Conservation (phyloP, 495 filamentous ascomycete genomes). For the Penicillium cataractarum region DNA sequence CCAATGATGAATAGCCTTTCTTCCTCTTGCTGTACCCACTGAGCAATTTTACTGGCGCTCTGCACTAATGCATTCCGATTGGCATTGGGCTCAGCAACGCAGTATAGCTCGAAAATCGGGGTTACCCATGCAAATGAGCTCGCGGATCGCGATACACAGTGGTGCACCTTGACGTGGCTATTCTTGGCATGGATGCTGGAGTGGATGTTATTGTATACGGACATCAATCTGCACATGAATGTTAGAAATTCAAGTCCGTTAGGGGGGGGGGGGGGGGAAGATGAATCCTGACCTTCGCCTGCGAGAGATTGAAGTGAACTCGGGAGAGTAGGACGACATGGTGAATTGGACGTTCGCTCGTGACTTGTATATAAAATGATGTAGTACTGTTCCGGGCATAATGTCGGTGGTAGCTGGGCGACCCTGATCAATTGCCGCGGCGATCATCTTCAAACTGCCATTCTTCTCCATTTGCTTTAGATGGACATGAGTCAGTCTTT, state of each 20-base stretch:
- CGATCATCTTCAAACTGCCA: conserved; percentile 74
- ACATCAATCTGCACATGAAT: conserved; percentile 62
- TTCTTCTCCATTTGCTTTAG: conserved; percentile 69
- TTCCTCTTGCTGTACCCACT: conserved; percentile 90
- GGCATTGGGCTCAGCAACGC: conserved; percentile 78
- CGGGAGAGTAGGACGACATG: conserved; percentile 80
- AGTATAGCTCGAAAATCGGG: conserved; percentile 90
- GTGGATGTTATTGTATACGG: conserved; percentile 83
- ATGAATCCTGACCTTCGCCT: conserved; percentile 57
- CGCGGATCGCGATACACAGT: conserved; percentile 71
- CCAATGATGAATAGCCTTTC: conserved; percentile 94
- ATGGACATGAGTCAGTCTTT: background rate
- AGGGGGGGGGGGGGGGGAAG: too few relatives aligned
- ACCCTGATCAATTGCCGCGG: conserved; percentile 68
- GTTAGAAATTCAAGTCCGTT: background rate
- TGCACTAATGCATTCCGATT: conserved; percentile 79
- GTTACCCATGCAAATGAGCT: conserved; percentile 89
- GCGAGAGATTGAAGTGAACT: conserved; percentile 66
- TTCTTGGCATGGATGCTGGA: conserved; percentile 81
- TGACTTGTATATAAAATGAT: conserved; percentile 95
- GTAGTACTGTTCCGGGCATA: conserved; percentile 74
- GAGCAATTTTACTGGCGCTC: conserved; percentile 81
- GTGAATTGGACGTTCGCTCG: conserved; percentile 91
- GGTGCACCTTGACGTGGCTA: conserved; percentile 80
- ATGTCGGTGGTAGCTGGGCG: conserved; percentile 73